phyloP scores from a whole-genome alignment of 2,329 filamentous ascomycete genomes.

The Sphaerulina populicola region DNA sequence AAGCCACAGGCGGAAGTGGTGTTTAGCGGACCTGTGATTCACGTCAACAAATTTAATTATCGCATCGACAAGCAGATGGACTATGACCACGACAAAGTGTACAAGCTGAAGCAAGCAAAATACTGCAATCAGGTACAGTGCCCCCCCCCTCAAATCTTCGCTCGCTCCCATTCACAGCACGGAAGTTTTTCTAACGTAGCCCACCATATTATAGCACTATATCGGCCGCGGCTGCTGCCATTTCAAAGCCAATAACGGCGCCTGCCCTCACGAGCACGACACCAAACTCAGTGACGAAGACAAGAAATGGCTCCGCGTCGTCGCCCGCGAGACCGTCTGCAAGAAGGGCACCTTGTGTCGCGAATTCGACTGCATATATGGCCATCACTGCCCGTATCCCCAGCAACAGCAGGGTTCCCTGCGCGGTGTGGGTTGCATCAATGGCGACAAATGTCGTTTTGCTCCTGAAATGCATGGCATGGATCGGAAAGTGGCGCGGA shows the following conservation, averaged over 20 bases:
- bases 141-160: neutral
- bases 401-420: constrained; percentile 34
- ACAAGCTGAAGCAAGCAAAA: constrained; percentile 54
- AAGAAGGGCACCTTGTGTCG: constrained; percentile 50
- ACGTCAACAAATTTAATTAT: constrained; percentile 52
- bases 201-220: constrained; percentile 36
- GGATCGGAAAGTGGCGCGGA: constrained; percentile 50
- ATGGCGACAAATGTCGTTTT: constrained; percentile 52
- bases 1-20: constrained; percentile 11
- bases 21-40: constrained; percentile 32
- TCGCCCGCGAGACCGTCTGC: constrained; percentile 57
- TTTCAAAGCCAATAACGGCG: constrained; percentile 39
- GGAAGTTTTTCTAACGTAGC: neutral
- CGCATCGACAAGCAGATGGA: constrained; percentile 49
- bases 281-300: constrained; percentile 49
- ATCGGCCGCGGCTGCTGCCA: constrained; percentile 50
- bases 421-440: constrained; percentile 49
- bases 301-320: constrained; percentile 46
- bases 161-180: neutral
- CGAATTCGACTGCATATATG: constrained; percentile 55
- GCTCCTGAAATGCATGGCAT: constrained; percentile 50
- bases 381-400: constrained; percentile 53
- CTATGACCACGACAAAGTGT: constrained; percentile 49
- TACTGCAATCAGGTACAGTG: constrained; percentile 47
- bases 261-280: constrained; percentile 50